phyloP scores from a whole-genome alignment of 2,329 filamentous ascomycete species.

The Penicillium sp. region DNA sequence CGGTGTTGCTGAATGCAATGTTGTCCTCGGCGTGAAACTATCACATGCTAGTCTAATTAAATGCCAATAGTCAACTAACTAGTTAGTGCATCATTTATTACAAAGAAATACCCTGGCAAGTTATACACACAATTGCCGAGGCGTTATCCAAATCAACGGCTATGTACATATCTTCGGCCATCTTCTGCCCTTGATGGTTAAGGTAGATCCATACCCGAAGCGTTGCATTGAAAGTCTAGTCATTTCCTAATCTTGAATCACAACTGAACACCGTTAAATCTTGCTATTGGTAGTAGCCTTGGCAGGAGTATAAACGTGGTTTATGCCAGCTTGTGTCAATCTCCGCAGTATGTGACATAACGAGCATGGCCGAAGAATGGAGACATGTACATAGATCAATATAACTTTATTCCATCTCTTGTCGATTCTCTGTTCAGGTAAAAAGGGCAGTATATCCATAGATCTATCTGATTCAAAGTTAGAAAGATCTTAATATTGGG shows the following conservation, averaged over 20 bases:
- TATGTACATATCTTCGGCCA: background rate
- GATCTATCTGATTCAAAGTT: background rate
- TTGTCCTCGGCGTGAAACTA: background rate
- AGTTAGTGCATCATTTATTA: background rate
- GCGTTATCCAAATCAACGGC: background rate
- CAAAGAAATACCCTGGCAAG: background rate
- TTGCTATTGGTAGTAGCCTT: background rate
- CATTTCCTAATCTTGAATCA: background rate
- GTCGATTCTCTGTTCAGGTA: background rate
- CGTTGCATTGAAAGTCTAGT: background rate
- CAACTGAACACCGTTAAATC: background rate
- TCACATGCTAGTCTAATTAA: slow-evolving; percentile 5
- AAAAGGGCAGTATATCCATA: background rate
- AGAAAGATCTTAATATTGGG: background rate
- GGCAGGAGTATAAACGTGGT: background rate
- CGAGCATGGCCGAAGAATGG: background rate
- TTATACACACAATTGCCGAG: background rate
- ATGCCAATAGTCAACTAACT: background rate
- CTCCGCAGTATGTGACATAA: background rate
- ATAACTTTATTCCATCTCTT: background rate
- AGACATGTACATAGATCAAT: background rate
- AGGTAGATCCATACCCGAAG: background rate
- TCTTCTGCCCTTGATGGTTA: background rate
- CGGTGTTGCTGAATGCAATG: background rate
- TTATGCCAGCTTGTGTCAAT: background rate